These are phyloP conservation scores for Gynostemma pentaphyllum DNA, from an alignment of 306 rosid genomes.

Conservation along the genomic window DNA sequence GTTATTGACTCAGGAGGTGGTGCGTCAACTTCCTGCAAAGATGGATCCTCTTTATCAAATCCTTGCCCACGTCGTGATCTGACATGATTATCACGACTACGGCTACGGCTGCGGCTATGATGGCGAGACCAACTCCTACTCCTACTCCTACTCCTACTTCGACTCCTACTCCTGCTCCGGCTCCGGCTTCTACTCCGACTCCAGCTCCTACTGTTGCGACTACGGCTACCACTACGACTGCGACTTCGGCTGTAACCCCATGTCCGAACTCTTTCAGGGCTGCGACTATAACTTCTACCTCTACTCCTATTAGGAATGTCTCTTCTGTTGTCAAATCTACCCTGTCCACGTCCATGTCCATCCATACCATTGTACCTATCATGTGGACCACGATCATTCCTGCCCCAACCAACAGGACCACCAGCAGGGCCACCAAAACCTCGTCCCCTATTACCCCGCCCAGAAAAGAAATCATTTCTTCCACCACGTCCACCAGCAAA, in stretches of 20 bases:
- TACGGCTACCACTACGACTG: slow-evolving; percentile 25
- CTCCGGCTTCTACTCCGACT: slow-evolving; percentile 43
- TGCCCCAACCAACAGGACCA: slow-evolving; percentile 55
- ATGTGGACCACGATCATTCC: slow-evolving; percentile 48
- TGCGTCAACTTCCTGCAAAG: slow-evolving; percentile 18
- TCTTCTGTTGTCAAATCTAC: slow-evolving; percentile 76
- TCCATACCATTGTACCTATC: slow-evolving; percentile 54
- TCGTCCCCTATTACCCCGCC: slow-evolving; percentile 71
- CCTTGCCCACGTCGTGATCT: slow-evolving; percentile 20
- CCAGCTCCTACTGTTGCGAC: slow-evolving; percentile 29
- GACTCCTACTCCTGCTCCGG: slow-evolving; percentile 51
- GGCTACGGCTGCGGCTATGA: slow-evolving; percentile 25
- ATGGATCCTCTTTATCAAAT: slow-evolving; percentile 23
- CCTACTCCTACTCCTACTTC: slow-evolving; percentile 27
- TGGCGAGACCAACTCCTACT: slow-evolving; percentile 26
- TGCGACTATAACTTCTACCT: slow-evolving; percentile 74
- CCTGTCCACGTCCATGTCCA: slow-evolving; percentile 75
- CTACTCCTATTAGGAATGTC: slow-evolving; percentile 41
- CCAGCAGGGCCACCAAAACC: slow-evolving; percentile 65
- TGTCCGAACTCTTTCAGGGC: slow-evolving; percentile 88
- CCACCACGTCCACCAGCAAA: slow-evolving; percentile 40
- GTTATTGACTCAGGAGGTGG: slow-evolving; percentile 25
- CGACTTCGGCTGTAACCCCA: slow-evolving; percentile 56
- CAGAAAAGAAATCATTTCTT: slow-evolving; percentile 67
- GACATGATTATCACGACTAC: slow-evolving; percentile 33